A percentile compares a stretch with the other conserved stretches of the same genome.
Evolutionary conservation across 2,329 filamentous ascomycete genomes (phyloP).

Genomic region (Lasiodiplodia theobromae): DNA sequence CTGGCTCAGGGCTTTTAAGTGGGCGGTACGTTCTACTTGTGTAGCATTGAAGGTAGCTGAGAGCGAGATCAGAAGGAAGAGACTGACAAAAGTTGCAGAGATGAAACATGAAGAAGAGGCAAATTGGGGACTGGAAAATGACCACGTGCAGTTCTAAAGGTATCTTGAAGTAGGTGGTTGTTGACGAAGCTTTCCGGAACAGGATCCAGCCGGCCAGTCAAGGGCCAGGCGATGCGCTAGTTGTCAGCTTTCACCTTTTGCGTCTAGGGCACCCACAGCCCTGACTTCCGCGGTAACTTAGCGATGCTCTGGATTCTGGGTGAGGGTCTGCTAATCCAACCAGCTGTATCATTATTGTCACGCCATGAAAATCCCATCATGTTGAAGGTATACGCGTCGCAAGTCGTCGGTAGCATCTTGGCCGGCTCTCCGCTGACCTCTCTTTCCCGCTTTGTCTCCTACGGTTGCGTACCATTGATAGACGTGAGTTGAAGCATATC

Average conservation of each 20-base stretch:
- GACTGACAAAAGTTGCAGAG: background rate
- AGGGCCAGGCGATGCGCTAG: background rate
- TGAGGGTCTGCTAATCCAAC: background rate
- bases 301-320: background rate
- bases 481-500: background rate
- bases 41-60: background rate
- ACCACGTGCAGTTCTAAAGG: background rate
- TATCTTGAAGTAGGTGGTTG: background rate
- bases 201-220: background rate
- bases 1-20: background rate
- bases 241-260: background rate
- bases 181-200: background rate
- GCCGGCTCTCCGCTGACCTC: background rate
- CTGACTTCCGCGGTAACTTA: background rate
- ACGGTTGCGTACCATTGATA: background rate
- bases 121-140: background rate
- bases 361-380: background rate
- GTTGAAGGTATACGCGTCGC: background rate
- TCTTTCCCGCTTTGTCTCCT: background rate
- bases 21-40: background rate
- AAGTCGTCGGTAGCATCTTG: background rate
- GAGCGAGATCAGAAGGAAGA: background rate
- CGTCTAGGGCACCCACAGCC: background rate
- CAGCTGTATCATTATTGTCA: background rate
- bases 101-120: background rate